Evolutionary conservation across 345 rosid species (phyloP), one percentile per base, ranked within the genome.

Genomic region (Geranium rotundifolium): DNA sequence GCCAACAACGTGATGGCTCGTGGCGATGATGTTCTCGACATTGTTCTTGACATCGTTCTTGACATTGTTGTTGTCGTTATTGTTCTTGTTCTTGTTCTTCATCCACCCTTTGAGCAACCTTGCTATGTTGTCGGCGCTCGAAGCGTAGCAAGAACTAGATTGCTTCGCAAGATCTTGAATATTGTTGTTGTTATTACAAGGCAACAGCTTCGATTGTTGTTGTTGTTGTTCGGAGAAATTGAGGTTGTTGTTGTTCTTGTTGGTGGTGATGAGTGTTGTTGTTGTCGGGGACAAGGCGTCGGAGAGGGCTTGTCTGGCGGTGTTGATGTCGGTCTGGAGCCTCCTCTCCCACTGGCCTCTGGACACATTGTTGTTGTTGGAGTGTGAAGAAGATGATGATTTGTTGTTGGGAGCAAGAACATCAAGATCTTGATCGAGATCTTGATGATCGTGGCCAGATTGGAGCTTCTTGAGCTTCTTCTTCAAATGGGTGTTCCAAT

Each of bases 281-380:
- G 50, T 59, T 2, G 8, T 1, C 7, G 37, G 64, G 9, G 82
- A 80, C 62, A 80, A 58, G 17, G 84, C 84, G 13, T 77, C 78
- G 10, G 65, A 66, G 2, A 80, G 75, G 54, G 84, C 82, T 75
- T 60, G 76, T 34, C 60, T 73, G 5, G 84, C 84, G 65, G 52
- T 70, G 59, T 75, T 67, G 46, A 77, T 80, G 58, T 80, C 81
- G 18, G 78, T 65, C 49, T 80, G 84, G 19, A 80, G 78, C 78
- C 72, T 77, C 59, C 78, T 77, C 72, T 80, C 84, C 84, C 84
- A 80, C 58, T 75, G 84, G 20, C 81, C 84, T 67, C 72, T 75
- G 4, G 69, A 57, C 56, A 50, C 56, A 56, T 63, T 5, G 72
- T 23, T 23, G 27, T 23, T 23, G 27, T 23, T 23, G 27, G 27